Evolutionary conservation across 192 early-diverging fungal genomes (phyloP).

Genomic region (Chytriomyces hyalinus): DNA sequence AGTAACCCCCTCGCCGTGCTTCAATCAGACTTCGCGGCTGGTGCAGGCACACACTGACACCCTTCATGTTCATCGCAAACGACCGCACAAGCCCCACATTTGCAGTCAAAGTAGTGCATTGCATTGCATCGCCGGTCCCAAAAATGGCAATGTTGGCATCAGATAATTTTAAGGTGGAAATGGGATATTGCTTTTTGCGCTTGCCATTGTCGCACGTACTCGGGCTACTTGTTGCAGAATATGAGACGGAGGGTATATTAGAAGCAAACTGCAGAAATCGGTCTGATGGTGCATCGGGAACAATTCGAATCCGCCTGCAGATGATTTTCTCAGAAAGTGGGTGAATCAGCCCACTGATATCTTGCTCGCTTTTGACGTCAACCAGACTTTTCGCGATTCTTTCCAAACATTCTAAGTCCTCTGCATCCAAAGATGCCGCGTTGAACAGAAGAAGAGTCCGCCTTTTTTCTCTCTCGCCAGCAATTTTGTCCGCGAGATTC

Average conservation of each 20-base stretch:
- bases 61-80: conserved; percentile 25
- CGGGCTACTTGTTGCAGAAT: neutral
- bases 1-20: neutral
- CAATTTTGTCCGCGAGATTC: conserved; percentile 42
- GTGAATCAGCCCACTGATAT: neutral
- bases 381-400: neutral
- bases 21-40: conserved; percentile 46
- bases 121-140: conserved; percentile 46
- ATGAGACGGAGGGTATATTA: neutral
- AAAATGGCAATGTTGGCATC: conserved; percentile 42
- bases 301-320: conserved; percentile 15
- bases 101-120: conserved; percentile 52
- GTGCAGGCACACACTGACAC: conserved; percentile 42
- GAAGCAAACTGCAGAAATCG: conserved; percentile 31
- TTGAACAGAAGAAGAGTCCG: conserved; percentile 43
- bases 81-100: conserved; percentile 46
- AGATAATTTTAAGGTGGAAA: neutral
- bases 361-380: too few relatives aligned
- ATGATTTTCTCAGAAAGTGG: neutral
- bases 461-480: conserved; percentile 42
- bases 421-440: neutral
- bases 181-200: neutral
- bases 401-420: neutral
- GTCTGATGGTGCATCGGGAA: conserved; percentile 38
- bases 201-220: neutral